Evolutionary conservation across 192 early-diverging fungal species (phyloP).

Genomic region (Rhizophagus prolifer): DNA sequence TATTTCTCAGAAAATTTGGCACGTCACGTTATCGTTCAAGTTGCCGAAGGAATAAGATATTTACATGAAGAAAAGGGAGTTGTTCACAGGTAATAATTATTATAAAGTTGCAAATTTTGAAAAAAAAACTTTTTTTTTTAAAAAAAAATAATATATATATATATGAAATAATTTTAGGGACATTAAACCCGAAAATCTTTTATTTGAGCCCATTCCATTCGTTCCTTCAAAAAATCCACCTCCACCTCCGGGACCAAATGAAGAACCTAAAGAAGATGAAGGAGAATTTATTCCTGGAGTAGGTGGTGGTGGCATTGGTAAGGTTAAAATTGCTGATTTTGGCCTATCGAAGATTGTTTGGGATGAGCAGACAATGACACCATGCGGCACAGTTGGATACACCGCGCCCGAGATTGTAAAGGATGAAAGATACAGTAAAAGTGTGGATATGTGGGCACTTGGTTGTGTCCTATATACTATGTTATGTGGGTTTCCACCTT

Average conservation of each 20-base stretch:
- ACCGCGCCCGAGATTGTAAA: constrained; percentile 91
- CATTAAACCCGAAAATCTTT: constrained; percentile 92
- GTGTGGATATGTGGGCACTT: constrained; percentile 86
- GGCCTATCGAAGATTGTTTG: constrained; percentile 85
- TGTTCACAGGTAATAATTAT: constrained; percentile 60
- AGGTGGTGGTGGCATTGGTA: constrained; percentile 81
- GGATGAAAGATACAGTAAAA: constrained; percentile 75
- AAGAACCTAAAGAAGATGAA: constrained; percentile 72
- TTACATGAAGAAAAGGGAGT: constrained; percentile 80
- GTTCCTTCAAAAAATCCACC: constrained; percentile 43
- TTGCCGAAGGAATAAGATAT: constrained; percentile 81
- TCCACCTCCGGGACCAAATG: constrained; percentile 47
- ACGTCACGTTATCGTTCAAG: constrained; percentile 83
- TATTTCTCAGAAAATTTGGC: constrained; percentile 78
- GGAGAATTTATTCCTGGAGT: constrained; percentile 69
- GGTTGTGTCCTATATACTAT: constrained; percentile 85
- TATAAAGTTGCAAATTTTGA: background rate
- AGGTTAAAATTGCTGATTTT: constrained; percentile 87
- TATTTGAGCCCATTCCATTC: constrained; percentile 71
- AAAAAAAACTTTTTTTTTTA: too few species aligned
- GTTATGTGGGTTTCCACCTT: constrained; percentile 79
- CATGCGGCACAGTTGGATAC: constrained; percentile 91
- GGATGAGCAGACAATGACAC: constrained; percentile 82
- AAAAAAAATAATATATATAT: too few species aligned
- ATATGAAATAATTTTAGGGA: constrained; percentile 53